phyloP scores from a whole-genome alignment of 176 grass and related monocot genomes.

The Carex parvula region DNA sequence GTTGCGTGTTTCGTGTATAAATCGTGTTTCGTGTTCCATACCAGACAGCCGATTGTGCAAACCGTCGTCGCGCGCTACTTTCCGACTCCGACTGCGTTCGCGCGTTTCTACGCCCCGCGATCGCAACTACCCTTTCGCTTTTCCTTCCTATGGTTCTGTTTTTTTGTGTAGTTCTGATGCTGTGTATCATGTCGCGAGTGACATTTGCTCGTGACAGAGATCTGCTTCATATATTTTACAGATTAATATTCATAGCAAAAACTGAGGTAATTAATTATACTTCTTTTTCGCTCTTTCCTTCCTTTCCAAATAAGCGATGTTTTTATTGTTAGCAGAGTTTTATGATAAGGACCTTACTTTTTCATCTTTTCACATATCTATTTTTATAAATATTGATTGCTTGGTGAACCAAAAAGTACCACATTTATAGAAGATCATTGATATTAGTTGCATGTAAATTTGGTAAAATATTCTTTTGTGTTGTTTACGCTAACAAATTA shows the following conservation, averaged over 20 bases:
- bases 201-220: neutral
- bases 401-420: neutral
- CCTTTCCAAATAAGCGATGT: neutral
- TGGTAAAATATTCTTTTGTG: neutral
- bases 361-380: neutral
- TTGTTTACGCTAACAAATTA: neutral
- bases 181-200: neutral
- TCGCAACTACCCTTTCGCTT: neutral
- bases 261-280: neutral
- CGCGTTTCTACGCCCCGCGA: conserved; percentile 23
- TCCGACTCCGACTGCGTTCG: neutral
- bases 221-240: neutral
- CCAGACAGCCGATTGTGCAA: neutral
- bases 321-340: conserved; percentile 14
- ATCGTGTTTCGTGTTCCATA: neutral
- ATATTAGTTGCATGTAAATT: neutral
- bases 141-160: neutral
- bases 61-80: conserved; percentile 9
- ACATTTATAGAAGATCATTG: neutral
- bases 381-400: neutral
- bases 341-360: neutral
- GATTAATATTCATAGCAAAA: neutral
- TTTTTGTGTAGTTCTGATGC: neutral
- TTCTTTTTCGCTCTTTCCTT: neutral
- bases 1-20: neutral